Evolutionary conservation across 257 asterid genomes (phyloP).

Genomic region (Ehretia macrophylla): DNA sequence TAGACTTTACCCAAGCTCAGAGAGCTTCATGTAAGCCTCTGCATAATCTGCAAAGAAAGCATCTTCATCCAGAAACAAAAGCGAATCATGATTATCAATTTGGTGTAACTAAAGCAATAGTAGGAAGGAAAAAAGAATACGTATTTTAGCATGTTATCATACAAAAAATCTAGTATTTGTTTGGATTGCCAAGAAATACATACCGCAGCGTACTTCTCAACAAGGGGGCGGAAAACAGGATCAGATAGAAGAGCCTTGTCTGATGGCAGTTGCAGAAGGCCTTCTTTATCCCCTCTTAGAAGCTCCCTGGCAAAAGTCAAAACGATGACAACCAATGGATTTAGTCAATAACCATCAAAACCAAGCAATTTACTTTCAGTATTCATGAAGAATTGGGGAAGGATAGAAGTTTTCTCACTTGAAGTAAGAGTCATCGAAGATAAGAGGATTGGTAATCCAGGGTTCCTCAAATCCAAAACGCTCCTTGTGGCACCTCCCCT

Average conservation of each 20-base stretch:
- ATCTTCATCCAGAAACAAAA: slow-evolving; percentile 61
- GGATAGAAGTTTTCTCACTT: no score
- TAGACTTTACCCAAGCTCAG: slow-evolving; percentile 63
- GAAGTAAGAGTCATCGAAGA: slow-evolving; percentile 74
- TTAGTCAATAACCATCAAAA: neutral
- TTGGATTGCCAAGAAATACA: no score
- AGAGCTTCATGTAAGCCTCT: slow-evolving; percentile 63
- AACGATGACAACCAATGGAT: neutral
- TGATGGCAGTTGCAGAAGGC: slow-evolving; percentile 66
- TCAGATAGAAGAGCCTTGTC: slow-evolving; percentile 73
- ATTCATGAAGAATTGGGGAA: neutral
- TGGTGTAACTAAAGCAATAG: no score
- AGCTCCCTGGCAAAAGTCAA: slow-evolving; percentile 48
- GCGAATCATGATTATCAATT: no score
- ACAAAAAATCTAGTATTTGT: no score
- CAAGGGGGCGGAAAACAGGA: slow-evolving; percentile 61
- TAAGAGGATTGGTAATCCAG: slow-evolving; percentile 78
- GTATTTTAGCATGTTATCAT: no score
- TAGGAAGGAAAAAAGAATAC: no score
- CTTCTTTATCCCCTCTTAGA: slow-evolving; percentile 70
- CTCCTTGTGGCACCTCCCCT: slow-evolving; percentile 92
- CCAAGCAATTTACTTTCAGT: neutral
- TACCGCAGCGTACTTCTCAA: slow-evolving; percentile 74
- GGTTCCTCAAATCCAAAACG: slow-evolving; percentile 90
- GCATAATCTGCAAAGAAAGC: slow-evolving; percentile 86